Percentiles rank a stretch among this genome's conserved stretches.
Evolutionary conservation across 306 rosid genomes (phyloP).

Genomic region (Datisca glomerata): DNA sequence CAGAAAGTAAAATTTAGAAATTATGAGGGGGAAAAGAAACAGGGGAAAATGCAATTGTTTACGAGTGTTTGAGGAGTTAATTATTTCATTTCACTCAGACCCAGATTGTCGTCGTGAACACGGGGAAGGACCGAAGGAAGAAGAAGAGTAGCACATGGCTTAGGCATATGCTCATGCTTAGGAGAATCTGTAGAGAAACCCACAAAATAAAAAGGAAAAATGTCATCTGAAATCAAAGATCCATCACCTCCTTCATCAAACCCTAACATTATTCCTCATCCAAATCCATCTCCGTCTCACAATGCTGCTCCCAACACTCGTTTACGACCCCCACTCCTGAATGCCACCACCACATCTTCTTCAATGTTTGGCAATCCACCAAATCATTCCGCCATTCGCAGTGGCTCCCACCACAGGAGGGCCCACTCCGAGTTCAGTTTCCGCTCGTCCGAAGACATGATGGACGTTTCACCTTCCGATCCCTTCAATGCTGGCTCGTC

Average conservation of each 20-base stretch:
- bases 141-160: slow-evolving; percentile 7
- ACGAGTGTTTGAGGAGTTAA: too few relatives aligned
- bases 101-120: background rate
- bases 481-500: slow-evolving; percentile 78
- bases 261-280: slow-evolving; percentile 10
- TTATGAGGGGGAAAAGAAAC: too few relatives aligned
- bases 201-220: background rate
- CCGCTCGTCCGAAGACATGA: slow-evolving; percentile 69
- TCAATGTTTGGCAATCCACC: slow-evolving; percentile 3
- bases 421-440: slow-evolving; percentile 70
- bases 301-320: background rate
- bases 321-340: slow-evolving; percentile 4
- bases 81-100: too few relatives aligned
- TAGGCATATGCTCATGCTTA: too few relatives aligned
- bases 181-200: slow-evolving; percentile 1
- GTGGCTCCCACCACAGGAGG: slow-evolving; percentile 44
- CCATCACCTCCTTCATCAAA: slow-evolving; percentile 16
- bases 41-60: too few relatives aligned
- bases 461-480: slow-evolving; percentile 69
- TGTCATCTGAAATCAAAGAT: slow-evolving; percentile 40
- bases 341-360: slow-evolving; percentile 1
- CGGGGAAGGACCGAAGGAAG: background rate
- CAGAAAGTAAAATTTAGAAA: too few relatives aligned
- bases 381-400: background rate
- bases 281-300: slow-evolving; percentile 11